These are phyloP conservation scores for Penicillium sp. DNA, from an alignment of 2,329 filamentous ascomycete genomes.

Conservation along the genomic window DNA sequence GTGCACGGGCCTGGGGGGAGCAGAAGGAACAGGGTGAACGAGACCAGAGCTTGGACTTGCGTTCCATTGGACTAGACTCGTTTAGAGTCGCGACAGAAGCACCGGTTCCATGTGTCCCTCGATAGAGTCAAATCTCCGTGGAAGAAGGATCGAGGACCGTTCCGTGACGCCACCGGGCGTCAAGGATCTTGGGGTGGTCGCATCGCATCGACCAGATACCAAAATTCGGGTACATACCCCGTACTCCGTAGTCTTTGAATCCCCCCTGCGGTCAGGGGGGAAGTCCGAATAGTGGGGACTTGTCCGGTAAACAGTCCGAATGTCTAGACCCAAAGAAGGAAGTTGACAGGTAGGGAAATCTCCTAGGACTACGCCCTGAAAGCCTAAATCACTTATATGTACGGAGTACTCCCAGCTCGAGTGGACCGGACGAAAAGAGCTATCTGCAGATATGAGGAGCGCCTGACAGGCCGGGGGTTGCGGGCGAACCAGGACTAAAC, in stretches of 20 bases:
- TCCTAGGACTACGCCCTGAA: too few species aligned
- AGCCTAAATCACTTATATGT: too few species aligned
- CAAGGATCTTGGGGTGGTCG: too few species aligned
- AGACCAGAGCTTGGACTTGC: too few species aligned
- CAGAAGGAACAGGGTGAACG: too few species aligned
- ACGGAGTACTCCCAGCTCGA: too few species aligned
- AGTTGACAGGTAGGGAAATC: constrained; percentile 27
- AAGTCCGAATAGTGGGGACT: constrained; percentile 18
- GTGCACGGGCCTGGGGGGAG: too few species aligned
- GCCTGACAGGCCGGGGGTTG: constrained; percentile 9
- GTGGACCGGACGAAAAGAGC: constrained; percentile 1
- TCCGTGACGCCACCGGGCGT: constrained; percentile 13
- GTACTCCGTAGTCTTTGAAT: too few species aligned
- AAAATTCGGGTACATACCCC: too few species aligned
- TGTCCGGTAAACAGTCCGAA: constrained; percentile 28
- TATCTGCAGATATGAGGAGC: background rate
- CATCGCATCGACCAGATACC: too few species aligned
- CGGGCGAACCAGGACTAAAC: constrained; percentile 1
- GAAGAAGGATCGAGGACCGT: constrained; percentile 7
- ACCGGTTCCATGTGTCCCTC: constrained; percentile 14
- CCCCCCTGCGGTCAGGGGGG: too few species aligned
- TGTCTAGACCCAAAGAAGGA: constrained; percentile 25
- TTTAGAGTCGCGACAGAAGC: constrained; percentile 4
- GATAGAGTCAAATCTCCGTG: constrained; percentile 20
- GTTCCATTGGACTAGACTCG: too few species aligned